Conservation (phyloP, 352 stramenopile species). For the Phytophthora uliginosa region DNA sequence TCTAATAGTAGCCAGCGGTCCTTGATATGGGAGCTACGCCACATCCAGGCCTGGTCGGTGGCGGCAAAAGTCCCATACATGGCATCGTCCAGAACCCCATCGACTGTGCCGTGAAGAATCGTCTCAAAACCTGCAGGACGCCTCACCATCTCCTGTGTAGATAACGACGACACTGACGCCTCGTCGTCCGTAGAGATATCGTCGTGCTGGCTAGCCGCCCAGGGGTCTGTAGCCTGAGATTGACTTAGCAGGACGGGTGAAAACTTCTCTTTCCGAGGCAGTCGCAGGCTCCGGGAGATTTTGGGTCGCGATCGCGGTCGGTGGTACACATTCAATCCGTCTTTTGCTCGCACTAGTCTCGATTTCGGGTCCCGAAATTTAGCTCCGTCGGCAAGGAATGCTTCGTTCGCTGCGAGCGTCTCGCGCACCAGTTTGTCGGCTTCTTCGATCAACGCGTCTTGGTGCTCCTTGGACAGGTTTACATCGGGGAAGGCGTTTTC, state of each 20-base stretch:
- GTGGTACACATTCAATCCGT: constrained; percentile 36
- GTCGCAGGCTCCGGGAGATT: background rate
- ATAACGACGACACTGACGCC: constrained; percentile 3
- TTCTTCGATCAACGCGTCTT: constrained; percentile 43
- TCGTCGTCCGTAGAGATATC: constrained; percentile 7
- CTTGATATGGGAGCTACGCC: constrained; percentile 57
- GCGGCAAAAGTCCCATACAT: constrained; percentile 58
- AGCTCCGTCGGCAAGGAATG: constrained; percentile 34
- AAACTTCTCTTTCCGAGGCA: background rate
- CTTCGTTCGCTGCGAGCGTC: constrained; percentile 48
- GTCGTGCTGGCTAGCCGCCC: background rate
- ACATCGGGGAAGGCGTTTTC: constrained; percentile 46
- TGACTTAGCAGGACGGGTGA: background rate
- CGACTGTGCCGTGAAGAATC: constrained; percentile 48
- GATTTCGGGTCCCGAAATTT: constrained; percentile 39
- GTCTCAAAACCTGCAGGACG: constrained; percentile 47
- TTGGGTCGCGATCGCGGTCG: background rate
- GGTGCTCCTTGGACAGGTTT: constrained; percentile 35
- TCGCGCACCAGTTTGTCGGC: constrained; percentile 50
- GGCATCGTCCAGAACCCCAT: constrained; percentile 62
- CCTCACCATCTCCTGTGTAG: constrained; percentile 31
- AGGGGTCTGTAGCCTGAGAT: background rate
- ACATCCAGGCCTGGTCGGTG: constrained; percentile 52
- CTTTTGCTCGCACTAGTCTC: constrained; percentile 42
- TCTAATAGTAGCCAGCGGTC: constrained; percentile 53